Conservation (phyloP, 2,329 filamentous ascomycete genomes). For the Penicillium sp. region DNA sequence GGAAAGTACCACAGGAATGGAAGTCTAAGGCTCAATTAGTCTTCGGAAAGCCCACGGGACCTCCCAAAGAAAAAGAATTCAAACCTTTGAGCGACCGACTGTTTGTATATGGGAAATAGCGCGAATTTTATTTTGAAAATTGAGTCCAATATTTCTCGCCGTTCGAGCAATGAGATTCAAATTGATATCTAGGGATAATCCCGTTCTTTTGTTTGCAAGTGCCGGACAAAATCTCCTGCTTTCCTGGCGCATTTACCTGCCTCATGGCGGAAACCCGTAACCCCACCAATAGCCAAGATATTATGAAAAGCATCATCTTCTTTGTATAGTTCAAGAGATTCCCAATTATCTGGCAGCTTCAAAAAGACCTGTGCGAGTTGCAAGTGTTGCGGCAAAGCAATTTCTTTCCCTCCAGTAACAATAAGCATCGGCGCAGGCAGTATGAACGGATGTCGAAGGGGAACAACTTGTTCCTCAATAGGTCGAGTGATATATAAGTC, state of each 20-base stretch:
- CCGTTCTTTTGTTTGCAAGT: background rate
- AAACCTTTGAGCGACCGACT: constrained; percentile 13
- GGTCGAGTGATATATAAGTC: constrained; percentile 11
- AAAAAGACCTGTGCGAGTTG: constrained; percentile 9
- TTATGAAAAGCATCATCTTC: constrained; percentile 20
- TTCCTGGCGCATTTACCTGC: constrained; percentile 13
- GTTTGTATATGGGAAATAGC: constrained; percentile 15
- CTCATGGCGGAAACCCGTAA: constrained; percentile 18
- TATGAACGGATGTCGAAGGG: constrained; percentile 21
- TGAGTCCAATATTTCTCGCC: no score
- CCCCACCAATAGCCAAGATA: constrained; percentile 22
- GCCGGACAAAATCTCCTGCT: constrained; percentile 20
- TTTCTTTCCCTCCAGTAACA: constrained; percentile 20
- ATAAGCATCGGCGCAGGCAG: constrained; percentile 25
- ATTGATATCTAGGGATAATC: no score
- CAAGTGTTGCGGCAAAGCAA: constrained; percentile 13
- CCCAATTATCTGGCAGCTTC: constrained; percentile 8
- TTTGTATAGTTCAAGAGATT: constrained; percentile 12
- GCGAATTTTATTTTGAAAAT: no score
- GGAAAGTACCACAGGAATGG: constrained; percentile 72
- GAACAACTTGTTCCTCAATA: constrained; percentile 18
- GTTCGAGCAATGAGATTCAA: no score
- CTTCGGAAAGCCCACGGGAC: constrained; percentile 55
- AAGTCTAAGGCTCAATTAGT: constrained; percentile 78
- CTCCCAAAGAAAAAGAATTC: constrained; percentile 18